Base-by-base conservation (phyloP, 140 eudicot species). In the Cichorium intybus region DNA sequence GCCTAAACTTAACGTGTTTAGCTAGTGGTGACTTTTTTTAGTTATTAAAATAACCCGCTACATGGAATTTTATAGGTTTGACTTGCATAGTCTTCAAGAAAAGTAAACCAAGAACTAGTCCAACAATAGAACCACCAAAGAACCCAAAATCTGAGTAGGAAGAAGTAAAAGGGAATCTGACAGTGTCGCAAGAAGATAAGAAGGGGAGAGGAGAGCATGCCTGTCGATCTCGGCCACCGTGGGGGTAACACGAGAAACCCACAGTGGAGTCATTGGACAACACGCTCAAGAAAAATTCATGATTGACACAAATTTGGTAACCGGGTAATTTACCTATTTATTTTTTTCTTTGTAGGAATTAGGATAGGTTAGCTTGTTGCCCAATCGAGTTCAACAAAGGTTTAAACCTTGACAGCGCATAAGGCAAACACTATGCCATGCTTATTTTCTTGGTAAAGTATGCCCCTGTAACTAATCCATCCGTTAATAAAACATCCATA, bases 361-460 rank as follows among this genome's bases (percentile, higher is more conserved):
- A n/a, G n/a, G n/a, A n/a, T n/a, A 23, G 23, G 47, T 9, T 23
- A 50, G 24, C 21, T 71, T 50, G 16, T 50, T 50, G 24, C 55
- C 76, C 34, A 70, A 46, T 11, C 55, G 43, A 67, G 41, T 68
- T 55, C 48, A 46, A 46, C 59, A 54, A 53, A 43, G 24, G 24
- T 15, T 22, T 66, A 33, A 39, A 56, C 31, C 31, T 41, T 35
- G n/a, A 35, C 26, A 50, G 33, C 17, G 5, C 52, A 54, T 22
- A 55, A 56, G n/a, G 17, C 17, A 45, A 41, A 16, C 60, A 9
- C 28, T 55, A 55, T 2, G 20, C 60, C 70, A 28, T 64, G 47
- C 12, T 16, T 24, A 26, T 27, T 5, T 21, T 20, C 46, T 3
- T 64, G 28, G 24, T 35, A 17, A 52, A 35, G 52, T 43, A 45